Conservation (phyloP, 2,329 filamentous ascomycete species). For the Lasiodiplodia gonubiensis region DNA sequence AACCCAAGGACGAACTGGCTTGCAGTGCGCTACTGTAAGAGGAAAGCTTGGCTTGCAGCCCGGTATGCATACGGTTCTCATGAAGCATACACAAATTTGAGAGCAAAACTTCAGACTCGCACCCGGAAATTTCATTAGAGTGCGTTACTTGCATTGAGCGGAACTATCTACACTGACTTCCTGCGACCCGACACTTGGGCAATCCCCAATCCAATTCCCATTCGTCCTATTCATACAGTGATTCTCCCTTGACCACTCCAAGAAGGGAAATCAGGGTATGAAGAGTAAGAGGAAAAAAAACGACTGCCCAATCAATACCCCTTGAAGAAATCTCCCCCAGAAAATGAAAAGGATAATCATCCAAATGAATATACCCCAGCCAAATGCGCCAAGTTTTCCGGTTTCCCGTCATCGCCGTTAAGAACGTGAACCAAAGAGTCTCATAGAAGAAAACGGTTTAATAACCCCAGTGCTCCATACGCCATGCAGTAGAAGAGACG, state of each 20-base stretch:
- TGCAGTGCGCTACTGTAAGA: not conserved
- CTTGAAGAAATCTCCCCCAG: not conserved
- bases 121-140: not conserved
- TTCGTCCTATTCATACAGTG: conserved; percentile 14
- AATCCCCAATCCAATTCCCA: not conserved
- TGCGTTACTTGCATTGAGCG: not conserved
- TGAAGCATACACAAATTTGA: no score
- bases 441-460: not conserved
- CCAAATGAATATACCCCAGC: not conserved
- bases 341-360: not conserved
- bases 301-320: not conserved
- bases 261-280: conserved; percentile 15
- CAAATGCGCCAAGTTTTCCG: conserved; percentile 17
- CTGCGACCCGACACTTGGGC: not conserved
- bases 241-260: not conserved
- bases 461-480: conserved; percentile 12
- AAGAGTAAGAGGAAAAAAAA: not conserved
- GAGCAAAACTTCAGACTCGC: no score
- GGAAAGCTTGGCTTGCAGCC: not conserved
- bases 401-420: conserved; percentile 4
- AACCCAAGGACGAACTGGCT: not conserved
- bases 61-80: not conserved
- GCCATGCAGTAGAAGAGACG: conserved; percentile 11
- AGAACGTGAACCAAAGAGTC: not conserved
- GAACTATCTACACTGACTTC: not conserved